Conservation (phyloP, 306 rosid species). For the Lathyrus tuberosus region DNA sequence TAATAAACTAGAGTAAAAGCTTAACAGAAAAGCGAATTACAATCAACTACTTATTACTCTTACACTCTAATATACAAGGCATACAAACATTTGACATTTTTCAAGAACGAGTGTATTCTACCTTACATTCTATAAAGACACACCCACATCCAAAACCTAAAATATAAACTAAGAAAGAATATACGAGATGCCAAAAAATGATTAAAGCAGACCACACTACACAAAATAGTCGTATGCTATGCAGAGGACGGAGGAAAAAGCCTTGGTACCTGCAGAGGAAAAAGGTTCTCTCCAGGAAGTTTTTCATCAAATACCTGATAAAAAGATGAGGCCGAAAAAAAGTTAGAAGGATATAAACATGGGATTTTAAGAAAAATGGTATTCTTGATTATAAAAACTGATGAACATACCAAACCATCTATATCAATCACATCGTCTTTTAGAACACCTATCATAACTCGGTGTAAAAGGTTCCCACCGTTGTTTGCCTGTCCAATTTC, state of each 20-base stretch:
- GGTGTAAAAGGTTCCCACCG: conserved; percentile 77
- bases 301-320: conserved; percentile 90
- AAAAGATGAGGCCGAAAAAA: conserved; percentile 12
- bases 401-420: conserved; percentile 82
- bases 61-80: conserved; percentile 14
- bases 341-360: conserved; percentile 34
- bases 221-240: conserved; percentile 18
- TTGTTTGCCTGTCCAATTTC: conserved; percentile 76
- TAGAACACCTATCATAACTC: conserved; percentile 85
- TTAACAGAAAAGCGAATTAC: too few species aligned
- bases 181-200: conserved; percentile 18
- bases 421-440: conserved; percentile 90
- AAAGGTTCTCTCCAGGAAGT: conserved; percentile 88
- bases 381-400: conserved; percentile 1
- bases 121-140: conserved; percentile 20
- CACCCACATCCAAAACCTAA: conserved; percentile 25
- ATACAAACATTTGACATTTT: conserved; percentile 25
- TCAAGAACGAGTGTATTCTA: conserved; percentile 15
- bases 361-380: conserved; percentile 13
- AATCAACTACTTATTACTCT: too few species aligned
- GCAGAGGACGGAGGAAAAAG: conserved; percentile 15
- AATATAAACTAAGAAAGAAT: conserved; percentile 27
- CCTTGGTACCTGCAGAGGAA: conserved; percentile 79
- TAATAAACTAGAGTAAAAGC: too few species aligned
- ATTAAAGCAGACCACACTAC: conserved; percentile 30